Evolutionary conservation across 2,329 filamentous ascomycete species (phyloP), one percentile per base, ranked within the genome.

Genomic region (Ascochyta pisi): DNA sequence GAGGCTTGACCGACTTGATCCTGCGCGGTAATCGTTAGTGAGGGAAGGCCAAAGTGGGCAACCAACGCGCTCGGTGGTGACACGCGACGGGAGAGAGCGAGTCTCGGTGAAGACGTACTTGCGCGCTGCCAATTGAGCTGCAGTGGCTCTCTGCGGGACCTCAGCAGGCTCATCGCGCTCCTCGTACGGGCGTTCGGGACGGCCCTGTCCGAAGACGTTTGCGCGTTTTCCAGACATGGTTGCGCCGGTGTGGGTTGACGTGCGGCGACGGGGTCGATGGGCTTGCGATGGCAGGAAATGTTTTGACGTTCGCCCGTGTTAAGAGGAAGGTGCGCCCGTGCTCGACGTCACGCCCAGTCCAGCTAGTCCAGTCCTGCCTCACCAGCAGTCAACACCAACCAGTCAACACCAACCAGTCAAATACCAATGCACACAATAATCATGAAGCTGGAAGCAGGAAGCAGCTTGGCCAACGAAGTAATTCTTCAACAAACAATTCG

Each of bases 61-160:
- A 35, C 4, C 19, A 16, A 39, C n/a, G 40, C 35, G 27, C 27
- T 29, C 10, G 7, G 8, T 10, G 16, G 24, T 37, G 42, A 41
- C 41, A 43, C 50, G 50, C 43, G 43, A 50, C 34, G 38, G 35
- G 38, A 26, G 39, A 23, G 34, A 24, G n/a, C 33, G 26, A 26
- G 55, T 50, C 40, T 31, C 26, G 26, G 50, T 24, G 33, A 52
- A 48, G 38, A 49, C 34, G 49, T 76, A 84, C 83, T 80, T 84
- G 75, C 83, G 79, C 57, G 71, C 74, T 29, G 83, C 82, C 72
- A 84, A 46, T 71, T 84, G 82, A 35, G 82, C 82, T 35, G 82
- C 82, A 26, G 82, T 84, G 31, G 83, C 82, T 71, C 77, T 78
- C 63, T 79, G 76, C 24, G 79, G 78, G 62, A 76, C 74, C 2